Percentiles rank a stretch among this genome's conserved stretches.
Evolutionary conservation across 2,329 filamentous ascomycete genomes (phyloP).

Genomic region (Arthrocladium fulminans): DNA sequence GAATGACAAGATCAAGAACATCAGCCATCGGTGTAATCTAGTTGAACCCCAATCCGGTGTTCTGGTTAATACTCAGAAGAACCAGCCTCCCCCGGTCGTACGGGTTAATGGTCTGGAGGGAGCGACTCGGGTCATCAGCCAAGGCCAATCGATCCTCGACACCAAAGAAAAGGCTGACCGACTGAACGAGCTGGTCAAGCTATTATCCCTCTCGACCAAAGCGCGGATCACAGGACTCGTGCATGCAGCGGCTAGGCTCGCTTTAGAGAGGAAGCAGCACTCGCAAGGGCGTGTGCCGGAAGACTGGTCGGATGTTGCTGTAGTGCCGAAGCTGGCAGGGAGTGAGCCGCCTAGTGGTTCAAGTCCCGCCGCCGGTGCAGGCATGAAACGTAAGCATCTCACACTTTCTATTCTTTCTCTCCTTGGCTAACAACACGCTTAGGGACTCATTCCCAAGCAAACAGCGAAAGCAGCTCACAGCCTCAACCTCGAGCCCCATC

Average conservation of each 20-base stretch:
- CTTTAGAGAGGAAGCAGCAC: slow-evolving; percentile 62
- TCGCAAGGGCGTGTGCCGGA: slow-evolving; percentile 71
- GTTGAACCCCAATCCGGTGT: slow-evolving; percentile 51
- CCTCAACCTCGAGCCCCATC: slow-evolving; percentile 17
- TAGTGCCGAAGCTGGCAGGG: slow-evolving; percentile 37
- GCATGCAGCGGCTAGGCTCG: slow-evolving; percentile 64
- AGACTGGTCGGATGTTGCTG: slow-evolving; percentile 66
- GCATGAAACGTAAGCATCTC: slow-evolving; percentile 32
- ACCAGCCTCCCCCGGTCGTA: slow-evolving; percentile 33
- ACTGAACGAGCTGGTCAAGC: slow-evolving; percentile 70
- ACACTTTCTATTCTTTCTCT: slow-evolving; percentile 5
- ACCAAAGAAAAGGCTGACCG: slow-evolving; percentile 50
- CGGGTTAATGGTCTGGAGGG: slow-evolving; percentile 53
- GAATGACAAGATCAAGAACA: slow-evolving; percentile 44
- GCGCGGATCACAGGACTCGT: slow-evolving; percentile 67
- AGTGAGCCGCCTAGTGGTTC: slow-evolving; percentile 29
- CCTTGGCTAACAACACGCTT: slow-evolving; percentile 24
- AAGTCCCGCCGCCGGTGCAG: slow-evolving; percentile 25
- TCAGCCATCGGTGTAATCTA: slow-evolving; percentile 51
- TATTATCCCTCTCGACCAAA: slow-evolving; percentile 74
- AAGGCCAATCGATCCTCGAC: slow-evolving; percentile 62
- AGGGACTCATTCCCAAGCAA: slow-evolving; percentile 32
- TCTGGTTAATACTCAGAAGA: slow-evolving; percentile 37
- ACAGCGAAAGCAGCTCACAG: slow-evolving; percentile 29
- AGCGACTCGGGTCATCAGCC: slow-evolving; percentile 52